Evolutionary conservation across 768 basidiomycete genomes (phyloP).

Genomic region (Boletus rex-veris): DNA sequence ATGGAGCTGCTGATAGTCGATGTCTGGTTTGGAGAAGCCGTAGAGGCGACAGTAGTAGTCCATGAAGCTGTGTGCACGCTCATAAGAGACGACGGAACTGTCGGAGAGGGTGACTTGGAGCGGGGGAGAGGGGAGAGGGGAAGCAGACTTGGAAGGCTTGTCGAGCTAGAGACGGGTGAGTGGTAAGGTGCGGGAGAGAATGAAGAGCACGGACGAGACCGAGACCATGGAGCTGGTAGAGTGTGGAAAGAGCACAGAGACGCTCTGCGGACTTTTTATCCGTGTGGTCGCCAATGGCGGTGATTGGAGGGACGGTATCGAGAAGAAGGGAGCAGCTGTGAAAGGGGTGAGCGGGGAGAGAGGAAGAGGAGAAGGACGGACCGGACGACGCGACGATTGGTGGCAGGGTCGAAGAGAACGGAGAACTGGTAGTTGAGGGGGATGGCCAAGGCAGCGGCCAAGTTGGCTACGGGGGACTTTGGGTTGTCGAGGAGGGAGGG

Average conservation of each 20-base stretch:
- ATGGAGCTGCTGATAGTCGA: slow-evolving; percentile 46
- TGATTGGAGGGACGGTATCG: slow-evolving; percentile 35
- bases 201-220: slow-evolving; percentile 54
- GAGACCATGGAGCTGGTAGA: slow-evolving; percentile 62
- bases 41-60: slow-evolving; percentile 89
- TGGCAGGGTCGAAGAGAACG: slow-evolving; percentile 11
- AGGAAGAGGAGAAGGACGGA: slow-evolving; percentile 1
- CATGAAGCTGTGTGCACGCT: slow-evolving; percentile 85
- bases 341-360: slow-evolving; percentile 3
- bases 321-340: slow-evolving; percentile 25
- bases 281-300: slow-evolving; percentile 59
- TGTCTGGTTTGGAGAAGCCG: slow-evolving; percentile 67
- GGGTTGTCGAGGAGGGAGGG: slow-evolving; percentile 40
- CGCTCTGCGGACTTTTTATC: slow-evolving; percentile 64
- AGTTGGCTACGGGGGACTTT: slow-evolving; percentile 52
- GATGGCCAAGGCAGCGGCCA: slow-evolving; percentile 14
- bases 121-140: neutral
- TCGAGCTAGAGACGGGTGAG: slow-evolving; percentile 25
- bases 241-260: slow-evolving; percentile 71
- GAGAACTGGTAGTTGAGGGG: slow-evolving; percentile 15
- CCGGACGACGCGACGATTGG: slow-evolving; percentile 20
- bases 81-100: slow-evolving; percentile 58
- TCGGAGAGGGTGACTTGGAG: slow-evolving; percentile 50
- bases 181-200: neutral
- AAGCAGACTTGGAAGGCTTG: slow-evolving; percentile 23